phyloP scores from a whole-genome alignment of 805 yeast genomes.

The Wickerhamiella alocasiicola region DNA sequence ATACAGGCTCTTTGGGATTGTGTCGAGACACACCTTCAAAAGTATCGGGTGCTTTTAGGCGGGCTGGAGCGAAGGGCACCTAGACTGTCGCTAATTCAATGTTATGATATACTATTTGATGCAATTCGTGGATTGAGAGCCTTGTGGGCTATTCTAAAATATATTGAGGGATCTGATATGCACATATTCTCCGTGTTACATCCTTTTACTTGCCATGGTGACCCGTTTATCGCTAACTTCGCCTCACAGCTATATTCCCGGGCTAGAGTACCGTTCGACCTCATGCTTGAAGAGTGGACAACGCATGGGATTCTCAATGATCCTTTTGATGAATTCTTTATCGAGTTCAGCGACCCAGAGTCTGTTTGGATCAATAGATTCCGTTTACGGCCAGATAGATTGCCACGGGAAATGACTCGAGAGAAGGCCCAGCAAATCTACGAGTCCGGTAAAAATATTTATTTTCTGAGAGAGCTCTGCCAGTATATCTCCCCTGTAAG shows the following conservation, averaged over 20 bases:
- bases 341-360: constrained; percentile 20
- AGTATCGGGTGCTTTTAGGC: constrained; percentile 35
- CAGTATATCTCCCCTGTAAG: not conserved
- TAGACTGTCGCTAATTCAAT: constrained; percentile 17
- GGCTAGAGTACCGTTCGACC: constrained; percentile 47
- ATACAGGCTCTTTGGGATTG: constrained; percentile 48
- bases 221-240: constrained; percentile 35
- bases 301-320: constrained; percentile 49
- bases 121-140: constrained; percentile 48
- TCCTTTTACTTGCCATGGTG: constrained; percentile 50
- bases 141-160: constrained; percentile 33
- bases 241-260: constrained; percentile 35
- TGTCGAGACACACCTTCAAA: constrained; percentile 32
- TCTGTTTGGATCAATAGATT: constrained; percentile 21
- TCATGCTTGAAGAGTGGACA: constrained; percentile 54
- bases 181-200: not conserved
- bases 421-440: constrained; percentile 23
- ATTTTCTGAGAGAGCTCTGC: constrained; percentile 53
- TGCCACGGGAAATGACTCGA: constrained; percentile 31
- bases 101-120: constrained; percentile 35
- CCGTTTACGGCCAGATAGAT: constrained; percentile 19
- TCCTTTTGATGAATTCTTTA: constrained; percentile 52
- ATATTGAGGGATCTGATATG: constrained; percentile 24
- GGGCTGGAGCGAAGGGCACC: constrained; percentile 29
- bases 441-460: constrained; percentile 55